A percentile compares a stretch with the other conserved stretches of the same genome.
Conservation (phyloP, 768 basidiomycete species). For the Hericium erinaceus region DNA sequence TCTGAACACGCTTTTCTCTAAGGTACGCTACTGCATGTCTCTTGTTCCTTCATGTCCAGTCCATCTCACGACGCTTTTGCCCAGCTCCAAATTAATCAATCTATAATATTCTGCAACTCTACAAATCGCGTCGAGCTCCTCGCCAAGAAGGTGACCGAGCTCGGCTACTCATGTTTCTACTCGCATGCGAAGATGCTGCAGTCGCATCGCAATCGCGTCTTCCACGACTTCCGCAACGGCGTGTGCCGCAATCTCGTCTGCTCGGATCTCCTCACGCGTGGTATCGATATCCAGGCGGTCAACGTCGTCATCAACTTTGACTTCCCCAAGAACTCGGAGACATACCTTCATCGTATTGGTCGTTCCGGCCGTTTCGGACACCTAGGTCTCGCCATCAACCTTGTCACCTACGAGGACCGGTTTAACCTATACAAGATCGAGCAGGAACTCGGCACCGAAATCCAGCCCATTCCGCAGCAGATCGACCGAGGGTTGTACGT, state of each 20-base stretch:
- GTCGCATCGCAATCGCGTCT: slow-evolving; percentile 96
- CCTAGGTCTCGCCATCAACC: slow-evolving; percentile 92
- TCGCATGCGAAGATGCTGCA: slow-evolving; percentile 99
- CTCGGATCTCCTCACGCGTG: slow-evolving; percentile 93
- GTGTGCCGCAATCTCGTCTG: slow-evolving; percentile 99
- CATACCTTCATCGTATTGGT: slow-evolving; percentile 97
- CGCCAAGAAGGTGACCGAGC: slow-evolving; percentile 98
- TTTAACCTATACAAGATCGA: slow-evolving; percentile 98
- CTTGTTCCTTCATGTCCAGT: neutral
- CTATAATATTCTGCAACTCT: slow-evolving; percentile 99
- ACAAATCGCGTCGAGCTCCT: slow-evolving; percentile 99
- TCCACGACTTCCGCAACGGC: slow-evolving; percentile 99
- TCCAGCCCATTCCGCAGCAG: slow-evolving; percentile 83
- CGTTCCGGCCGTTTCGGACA: slow-evolving; percentile 97
- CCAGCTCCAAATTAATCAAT: slow-evolving; percentile 99
- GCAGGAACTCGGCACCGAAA: slow-evolving; percentile 97
- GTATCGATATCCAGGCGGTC: slow-evolving; percentile 99
- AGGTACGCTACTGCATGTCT: slow-evolving; percentile 40
- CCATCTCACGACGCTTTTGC: slow-evolving; percentile 2
- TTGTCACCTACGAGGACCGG: slow-evolving; percentile 95
- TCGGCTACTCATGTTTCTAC: slow-evolving; percentile 99
- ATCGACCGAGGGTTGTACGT: slow-evolving; percentile 95
- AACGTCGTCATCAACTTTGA: slow-evolving; percentile 99
- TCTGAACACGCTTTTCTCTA: slow-evolving; percentile 97
- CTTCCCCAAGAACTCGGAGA: slow-evolving; percentile 98